Base-by-base conservation (phyloP, 306 rosid genomes). In the Calophaca sinica region DNA sequence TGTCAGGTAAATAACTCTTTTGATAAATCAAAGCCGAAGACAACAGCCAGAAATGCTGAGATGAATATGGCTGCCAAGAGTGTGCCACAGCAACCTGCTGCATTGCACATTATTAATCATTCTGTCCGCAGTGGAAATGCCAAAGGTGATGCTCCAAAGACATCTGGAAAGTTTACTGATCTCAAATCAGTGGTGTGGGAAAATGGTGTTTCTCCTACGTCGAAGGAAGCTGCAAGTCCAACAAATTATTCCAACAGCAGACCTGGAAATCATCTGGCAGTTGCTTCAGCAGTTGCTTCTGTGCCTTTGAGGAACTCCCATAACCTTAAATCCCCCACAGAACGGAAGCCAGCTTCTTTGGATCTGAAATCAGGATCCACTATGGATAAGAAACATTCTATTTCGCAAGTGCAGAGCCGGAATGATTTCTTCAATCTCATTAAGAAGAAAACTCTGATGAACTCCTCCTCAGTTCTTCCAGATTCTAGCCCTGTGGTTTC, bases 371-470 rank as follows among this genome's bases (percentile, higher is more conserved):
- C 87, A 33, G 97, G 96, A 60, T 49, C 93, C 26, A 41, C 86
- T 29, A 13, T 85, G 84, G 99, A 96, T 59, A 96, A 90, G 89
- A 92, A 88, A 80, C 89, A 90, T 26, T 85, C 93, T 52, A 49
- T 89, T 76, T 90, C 96, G 73, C 99, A 92, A 82, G 87, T 77
- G 42, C 96, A 96, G 91, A 96, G 99, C 82, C 88, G 99, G 80
- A 88, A 92, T 80, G 99, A 92, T 74, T 96, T 96, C 80, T 96
- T 96, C 80, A 92, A 96, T 71, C 91, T 80, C 74, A 54, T 96
- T 11, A 94, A 94, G 90, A 90, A 82, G 82, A 90, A 92, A 80
- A 92, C 96, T 28, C 68, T 84, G 4, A 79, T 38, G 78, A 92
- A 74, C 78, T 77, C 88, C 78, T 77, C 88, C 31, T 71, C 96